These are phyloP conservation scores for Backusella liffmaniae DNA, from an alignment of 192 early-diverging fungal species.

Conservation along the genomic window DNA sequence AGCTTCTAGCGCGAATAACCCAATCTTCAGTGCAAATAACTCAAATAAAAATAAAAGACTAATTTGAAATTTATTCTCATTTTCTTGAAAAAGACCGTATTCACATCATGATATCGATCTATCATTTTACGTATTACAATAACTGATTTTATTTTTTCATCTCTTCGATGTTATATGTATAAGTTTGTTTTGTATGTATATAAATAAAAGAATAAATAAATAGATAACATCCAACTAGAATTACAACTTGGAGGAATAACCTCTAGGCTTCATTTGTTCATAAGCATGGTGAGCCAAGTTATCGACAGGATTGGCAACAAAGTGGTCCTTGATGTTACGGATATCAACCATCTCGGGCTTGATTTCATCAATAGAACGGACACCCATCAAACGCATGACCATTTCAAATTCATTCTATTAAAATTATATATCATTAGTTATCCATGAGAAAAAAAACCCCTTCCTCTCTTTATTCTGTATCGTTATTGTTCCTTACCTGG, in stretches of 20 bases:
- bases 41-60: too few relatives aligned
- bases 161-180: background rate
- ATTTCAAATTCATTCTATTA: conserved; percentile 73
- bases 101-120: background rate
- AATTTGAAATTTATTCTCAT: too few relatives aligned
- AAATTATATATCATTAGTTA: background rate
- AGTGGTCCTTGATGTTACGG: conserved; percentile 32
- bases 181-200: background rate
- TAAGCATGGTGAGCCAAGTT: conserved; percentile 25
- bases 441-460: background rate
- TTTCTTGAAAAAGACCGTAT: too few relatives aligned
- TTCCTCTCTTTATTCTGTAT: background rate
- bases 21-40: too few relatives aligned
- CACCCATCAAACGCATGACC: conserved; percentile 76
- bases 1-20: too few relatives aligned
- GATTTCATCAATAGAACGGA: conserved; percentile 65
- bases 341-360: conserved; percentile 47
- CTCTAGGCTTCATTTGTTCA: conserved; percentile 28
- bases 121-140: background rate
- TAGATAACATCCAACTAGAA: background rate
- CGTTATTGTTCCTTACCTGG: conserved; percentile 37
- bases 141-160: background rate
- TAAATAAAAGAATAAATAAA: background rate
- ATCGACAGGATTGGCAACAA: conserved; percentile 26
- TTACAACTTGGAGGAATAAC: conserved; percentile 26